Evolutionary conservation across 1,139 yeast species (phyloP), one percentile per base, ranked within the genome.

Genomic region (Suhomyces panamericanus): DNA sequence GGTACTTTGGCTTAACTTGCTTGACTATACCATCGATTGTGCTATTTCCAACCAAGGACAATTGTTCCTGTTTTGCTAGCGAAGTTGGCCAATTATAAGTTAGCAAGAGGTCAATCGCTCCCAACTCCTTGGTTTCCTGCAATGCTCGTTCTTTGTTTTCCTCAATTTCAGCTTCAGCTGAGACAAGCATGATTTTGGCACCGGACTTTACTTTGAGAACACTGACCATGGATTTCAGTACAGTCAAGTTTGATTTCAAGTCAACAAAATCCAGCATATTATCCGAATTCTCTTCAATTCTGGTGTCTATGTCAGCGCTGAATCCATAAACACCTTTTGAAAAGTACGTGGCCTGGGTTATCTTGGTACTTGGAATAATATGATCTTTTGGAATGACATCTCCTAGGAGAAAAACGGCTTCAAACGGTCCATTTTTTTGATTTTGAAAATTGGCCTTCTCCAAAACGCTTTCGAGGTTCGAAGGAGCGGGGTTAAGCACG

Each of bases 381-480:
- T 46, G 26, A n/a, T 34, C 14, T 27, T 33, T 16, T 1, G 67
- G 61, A 4, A 69, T 43, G 3, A 70, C 65, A 49, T 77, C 77
- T 2, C 88, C 87, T 10, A 83, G 52, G 8, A 83, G 57, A 7
- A 84, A 38, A 1, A 78, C 75, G 5, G 77, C 69, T 41, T 77
- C 85, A 57, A 85, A 85, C 0, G 88, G 88, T 0, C 89, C 89
- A 41, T 80, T 81, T 52, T 79, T 83, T 16, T 59, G 49, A 53
- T 82, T 68, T 44, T 83, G 74, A 0, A 66, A 43, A 53, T 78
- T 78, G 3, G 82, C 72, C 47, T 81, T 81, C 11, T 58, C 64
- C 8, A 81, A 54, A 0, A 80, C 74, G 37, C 67, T 67, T 1
- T 68, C 70, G 6, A 79, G 47, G 27, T 67, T 63, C 1, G 58